These are phyloP conservation scores for Nicotiana sylvestris DNA, from an alignment of 257 asterid species.

Conservation along the genomic window DNA sequence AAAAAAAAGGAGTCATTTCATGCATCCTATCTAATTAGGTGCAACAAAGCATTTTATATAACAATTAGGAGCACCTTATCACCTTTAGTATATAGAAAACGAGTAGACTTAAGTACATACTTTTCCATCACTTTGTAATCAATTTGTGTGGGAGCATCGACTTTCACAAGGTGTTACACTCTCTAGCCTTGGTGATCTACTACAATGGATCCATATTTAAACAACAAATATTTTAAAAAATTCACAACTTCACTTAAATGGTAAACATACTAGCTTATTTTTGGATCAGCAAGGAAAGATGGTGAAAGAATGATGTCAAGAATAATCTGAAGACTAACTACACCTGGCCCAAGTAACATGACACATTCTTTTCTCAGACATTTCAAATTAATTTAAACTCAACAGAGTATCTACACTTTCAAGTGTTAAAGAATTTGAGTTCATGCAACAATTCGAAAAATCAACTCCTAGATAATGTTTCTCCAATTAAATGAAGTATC, in stretches of 20 bases:
- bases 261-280: not conserved
- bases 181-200: not conserved
- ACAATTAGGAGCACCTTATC: not conserved
- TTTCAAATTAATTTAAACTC: not conserved
- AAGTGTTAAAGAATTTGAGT: not conserved
- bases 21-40: not conserved
- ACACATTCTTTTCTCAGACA: not conserved
- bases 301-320: constrained; percentile 6
- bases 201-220: not conserved
- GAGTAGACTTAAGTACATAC: not conserved
- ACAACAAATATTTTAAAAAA: not conserved
- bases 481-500: not conserved
- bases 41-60: not conserved
- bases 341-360: not conserved
- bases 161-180: not conserved
- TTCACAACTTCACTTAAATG: not conserved
- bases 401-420: not conserved
- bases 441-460: not conserved
- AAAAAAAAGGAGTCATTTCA: not conserved
- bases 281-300: constrained; percentile 1
- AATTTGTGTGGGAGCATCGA: not conserved
- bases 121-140: not conserved
- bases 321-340: not conserved
- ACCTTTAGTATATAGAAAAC: not conserved
- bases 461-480: not conserved